Conservation (phyloP, 345 rosid species). For the Citrus maxima region DNA sequence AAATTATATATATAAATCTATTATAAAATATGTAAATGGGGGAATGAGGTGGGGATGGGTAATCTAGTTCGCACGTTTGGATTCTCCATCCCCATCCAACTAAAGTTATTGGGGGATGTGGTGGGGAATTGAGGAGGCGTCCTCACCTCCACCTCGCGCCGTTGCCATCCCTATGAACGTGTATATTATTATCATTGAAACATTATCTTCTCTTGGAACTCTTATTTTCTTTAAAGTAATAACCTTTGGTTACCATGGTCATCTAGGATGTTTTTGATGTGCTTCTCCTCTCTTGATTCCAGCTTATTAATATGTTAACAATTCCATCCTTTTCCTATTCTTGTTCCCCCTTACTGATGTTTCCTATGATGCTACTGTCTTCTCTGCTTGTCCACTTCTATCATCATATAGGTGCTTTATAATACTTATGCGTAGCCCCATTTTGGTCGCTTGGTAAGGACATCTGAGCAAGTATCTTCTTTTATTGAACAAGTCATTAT, state of each 20-base stretch:
- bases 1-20: too few species aligned
- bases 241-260: neutral
- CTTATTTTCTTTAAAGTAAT: neutral
- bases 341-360: neutral
- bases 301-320: neutral
- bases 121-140: too few species aligned
- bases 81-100: too few species aligned
- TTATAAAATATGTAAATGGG: too few species aligned
- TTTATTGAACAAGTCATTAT: neutral
- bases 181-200: neutral
- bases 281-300: neutral
- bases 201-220: neutral
- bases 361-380: neutral
- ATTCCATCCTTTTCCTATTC: neutral
- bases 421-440: neutral
- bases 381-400: neutral
- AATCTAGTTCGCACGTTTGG: too few species aligned
- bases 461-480: neutral
- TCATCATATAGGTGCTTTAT: neutral
- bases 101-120: too few species aligned
- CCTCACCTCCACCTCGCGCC: too few species aligned
- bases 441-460: neutral
- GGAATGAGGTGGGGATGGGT: too few species aligned
- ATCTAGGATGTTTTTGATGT: neutral
- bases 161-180: neutral